Evolutionary conservation across 306 rosid genomes (phyloP), one percentile per base, ranked within the genome.

Genomic region (Ormosia semicastrata): DNA sequence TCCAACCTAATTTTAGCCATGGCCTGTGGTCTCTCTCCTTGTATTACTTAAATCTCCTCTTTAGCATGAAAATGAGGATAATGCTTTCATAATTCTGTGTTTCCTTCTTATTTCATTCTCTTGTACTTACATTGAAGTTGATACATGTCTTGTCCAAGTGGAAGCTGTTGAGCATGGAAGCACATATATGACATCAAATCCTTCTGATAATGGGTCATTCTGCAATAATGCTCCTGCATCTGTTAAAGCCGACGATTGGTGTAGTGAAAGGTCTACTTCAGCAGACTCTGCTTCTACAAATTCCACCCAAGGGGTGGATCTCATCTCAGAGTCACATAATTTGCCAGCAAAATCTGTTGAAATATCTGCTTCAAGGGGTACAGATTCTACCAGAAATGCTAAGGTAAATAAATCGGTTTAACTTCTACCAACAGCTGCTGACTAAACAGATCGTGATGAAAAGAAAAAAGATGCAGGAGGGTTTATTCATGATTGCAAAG

Each of bases 371-470:
- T 73, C 83, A 76, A 89, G 77, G 68, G 77, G 80, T 75, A 66
- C 92, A 52, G 90, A 83, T 70, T 73, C 86, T 66, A 86, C 86
- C 53, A 89, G 71, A 88, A 90, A 69, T 78, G 74, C 88, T 43
- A 92, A 94, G 97, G 98, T 94, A 75, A 84, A 66, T 68, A 39
- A 64, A 75, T 71, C 62, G 59, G 11, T 66, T 39, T 78, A 64
- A 63, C 62, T 33, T 47, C 30, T 54, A 47, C 83, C 66, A 79
- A 36, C 46, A 57, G 52, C 66, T 75, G 65, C 81, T 62, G 39
- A 49, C 57, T 63, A 47, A 75, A 63, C 75, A 52, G 52, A 54
- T 66, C 30, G 72, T 66, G 71, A 64, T 56, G 17, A 46, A 82
- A 70, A 30, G 15, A 66, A 37, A 50, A 47, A 30, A 13, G 30